phyloP scores from a whole-genome alignment of 495 filamentous ascomycete species.

The Acidomyces sp. region DNA sequence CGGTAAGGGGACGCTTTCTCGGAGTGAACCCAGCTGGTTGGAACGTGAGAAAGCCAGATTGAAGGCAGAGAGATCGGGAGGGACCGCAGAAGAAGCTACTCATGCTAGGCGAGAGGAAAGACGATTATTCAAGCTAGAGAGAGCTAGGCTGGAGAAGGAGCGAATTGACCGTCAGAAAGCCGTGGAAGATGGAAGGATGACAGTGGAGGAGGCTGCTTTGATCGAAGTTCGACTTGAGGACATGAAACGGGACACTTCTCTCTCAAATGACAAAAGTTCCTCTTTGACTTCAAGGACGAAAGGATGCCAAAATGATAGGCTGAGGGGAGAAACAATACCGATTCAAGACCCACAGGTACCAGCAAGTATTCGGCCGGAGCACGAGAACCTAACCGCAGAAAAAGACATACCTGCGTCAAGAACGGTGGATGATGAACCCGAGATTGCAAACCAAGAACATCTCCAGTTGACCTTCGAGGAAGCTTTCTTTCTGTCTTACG shows the following conservation, averaged over 20 bases:
- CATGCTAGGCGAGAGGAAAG: conserved; percentile 63
- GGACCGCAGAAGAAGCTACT: conserved; percentile 73
- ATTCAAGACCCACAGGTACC: not conserved
- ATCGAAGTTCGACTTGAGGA: conserved; percentile 1
- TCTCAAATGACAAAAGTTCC: not conserved
- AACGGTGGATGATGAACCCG: not conserved
- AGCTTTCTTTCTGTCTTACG: conserved; percentile 80
- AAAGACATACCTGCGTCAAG: not conserved
- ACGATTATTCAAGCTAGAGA: conserved; percentile 70
- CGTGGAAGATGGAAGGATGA: conserved; percentile 36
- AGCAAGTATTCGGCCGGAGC: not conserved
- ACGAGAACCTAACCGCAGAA: not conserved
- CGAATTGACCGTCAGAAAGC: conserved; percentile 58
- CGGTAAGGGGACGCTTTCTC: conserved; percentile 81
- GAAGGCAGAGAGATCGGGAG: conserved; percentile 26
- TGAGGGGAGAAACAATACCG: not conserved
- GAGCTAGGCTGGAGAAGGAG: conserved; percentile 72
- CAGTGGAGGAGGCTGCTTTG: conserved; percentile 16
- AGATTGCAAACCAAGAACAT: conserved; percentile 67
- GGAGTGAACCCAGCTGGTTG: conserved; percentile 89
- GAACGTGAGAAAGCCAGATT: conserved; percentile 59
- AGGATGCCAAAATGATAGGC: too few relatives aligned
- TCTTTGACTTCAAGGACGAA: not conserved
- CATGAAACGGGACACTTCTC: too few relatives aligned
- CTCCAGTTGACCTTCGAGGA: conserved; percentile 83